These are phyloP conservation scores for Rhizopus microsporus DNA, from an alignment of 371 early-diverging fungal genomes.

Conservation along the genomic window DNA sequence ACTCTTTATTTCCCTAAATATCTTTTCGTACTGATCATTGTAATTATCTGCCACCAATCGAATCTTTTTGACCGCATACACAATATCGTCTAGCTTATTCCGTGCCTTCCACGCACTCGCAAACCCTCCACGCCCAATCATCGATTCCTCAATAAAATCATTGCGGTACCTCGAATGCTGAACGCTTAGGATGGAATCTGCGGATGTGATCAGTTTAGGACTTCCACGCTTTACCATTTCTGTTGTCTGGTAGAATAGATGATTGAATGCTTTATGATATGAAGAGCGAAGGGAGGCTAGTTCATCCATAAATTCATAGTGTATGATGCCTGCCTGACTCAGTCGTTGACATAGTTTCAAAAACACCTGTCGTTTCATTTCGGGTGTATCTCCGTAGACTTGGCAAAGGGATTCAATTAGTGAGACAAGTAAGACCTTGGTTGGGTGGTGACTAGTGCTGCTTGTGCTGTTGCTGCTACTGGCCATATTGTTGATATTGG, in stretches of 20 bases:
- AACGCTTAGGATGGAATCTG: slow-evolving; percentile 41
- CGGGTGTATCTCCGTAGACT: slow-evolving; percentile 79
- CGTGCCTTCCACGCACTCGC: slow-evolving; percentile 82
- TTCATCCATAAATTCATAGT: slow-evolving; percentile 77
- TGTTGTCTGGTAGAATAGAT: slow-evolving; percentile 78
- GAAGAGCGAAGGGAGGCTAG: slow-evolving; percentile 76
- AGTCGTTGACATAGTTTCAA: slow-evolving; percentile 70
- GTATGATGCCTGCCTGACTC: slow-evolving; percentile 72
- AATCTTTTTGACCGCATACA: slow-evolving; percentile 91
- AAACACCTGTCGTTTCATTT: slow-evolving; percentile 79
- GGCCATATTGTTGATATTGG: slow-evolving; percentile 15
- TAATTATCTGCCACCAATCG: slow-evolving; percentile 39
- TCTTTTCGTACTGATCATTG: slow-evolving; percentile 64
- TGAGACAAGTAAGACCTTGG: slow-evolving; percentile 71
- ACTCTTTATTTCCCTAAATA: slow-evolving; percentile 89
- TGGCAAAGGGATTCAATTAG: slow-evolving; percentile 84
- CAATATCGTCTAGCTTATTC: slow-evolving; percentile 80
- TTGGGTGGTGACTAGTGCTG: slow-evolving; percentile 58
- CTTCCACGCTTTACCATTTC: slow-evolving; percentile 48
- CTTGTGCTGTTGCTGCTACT: too few relatives aligned
- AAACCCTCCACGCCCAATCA: slow-evolving; percentile 93
- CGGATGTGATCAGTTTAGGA: slow-evolving; percentile 14
- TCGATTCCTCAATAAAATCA: slow-evolving; percentile 79
- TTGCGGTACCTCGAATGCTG: slow-evolving; percentile 76
- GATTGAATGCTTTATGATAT: slow-evolving; percentile 80